These are phyloP conservation scores for Zygosaccharomyces siamensis DNA, from an alignment of 805 yeast genomes.

Conservation along the genomic window DNA sequence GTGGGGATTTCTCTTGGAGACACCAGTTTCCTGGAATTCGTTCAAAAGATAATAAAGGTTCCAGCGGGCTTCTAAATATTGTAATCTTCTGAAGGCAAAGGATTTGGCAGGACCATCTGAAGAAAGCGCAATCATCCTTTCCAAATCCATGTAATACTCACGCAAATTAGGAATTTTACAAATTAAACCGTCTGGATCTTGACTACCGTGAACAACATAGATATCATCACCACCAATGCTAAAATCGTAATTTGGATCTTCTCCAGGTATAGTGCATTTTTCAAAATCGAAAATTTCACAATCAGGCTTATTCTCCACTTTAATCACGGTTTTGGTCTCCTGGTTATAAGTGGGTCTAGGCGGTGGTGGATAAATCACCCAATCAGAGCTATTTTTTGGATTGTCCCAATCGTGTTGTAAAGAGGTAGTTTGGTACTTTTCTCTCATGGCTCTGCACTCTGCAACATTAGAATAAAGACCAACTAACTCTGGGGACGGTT, in stretches of 20 bases:
- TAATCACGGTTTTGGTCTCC: constrained; percentile 48
- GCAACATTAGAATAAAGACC: constrained; percentile 59
- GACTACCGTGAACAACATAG: constrained; percentile 51
- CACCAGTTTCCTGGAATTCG: constrained; percentile 88
- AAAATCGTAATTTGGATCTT: constrained; percentile 52
- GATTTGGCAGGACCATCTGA: constrained; percentile 96
- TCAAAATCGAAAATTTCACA: constrained; percentile 40
- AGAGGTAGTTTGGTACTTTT: constrained; percentile 66
- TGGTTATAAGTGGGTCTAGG: constrained; percentile 85
- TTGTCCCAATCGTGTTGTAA: constrained; percentile 69
- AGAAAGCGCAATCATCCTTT: constrained; percentile 63
- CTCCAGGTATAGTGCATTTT: constrained; percentile 42
- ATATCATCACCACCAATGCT: constrained; percentile 58
- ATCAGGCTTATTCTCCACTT: constrained; percentile 39
- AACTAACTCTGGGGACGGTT: constrained; percentile 64
- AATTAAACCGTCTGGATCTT: constrained; percentile 35
- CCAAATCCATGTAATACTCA: constrained; percentile 83
- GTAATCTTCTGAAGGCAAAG: constrained; percentile 89
- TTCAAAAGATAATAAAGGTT: constrained; percentile 80
- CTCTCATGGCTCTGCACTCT: constrained; percentile 66
- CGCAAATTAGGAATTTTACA: constrained; percentile 73
- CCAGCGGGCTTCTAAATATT: constrained; percentile 96
- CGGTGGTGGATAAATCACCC: constrained; percentile 89
- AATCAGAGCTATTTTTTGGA: constrained; percentile 70
- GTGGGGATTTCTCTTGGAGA: constrained; percentile 89